Percentiles rank a stretch among this genome's conserved stretches.
phyloP scores from a whole-genome alignment of 2,329 filamentous ascomycete species.

The Ophiobolus disseminans region DNA sequence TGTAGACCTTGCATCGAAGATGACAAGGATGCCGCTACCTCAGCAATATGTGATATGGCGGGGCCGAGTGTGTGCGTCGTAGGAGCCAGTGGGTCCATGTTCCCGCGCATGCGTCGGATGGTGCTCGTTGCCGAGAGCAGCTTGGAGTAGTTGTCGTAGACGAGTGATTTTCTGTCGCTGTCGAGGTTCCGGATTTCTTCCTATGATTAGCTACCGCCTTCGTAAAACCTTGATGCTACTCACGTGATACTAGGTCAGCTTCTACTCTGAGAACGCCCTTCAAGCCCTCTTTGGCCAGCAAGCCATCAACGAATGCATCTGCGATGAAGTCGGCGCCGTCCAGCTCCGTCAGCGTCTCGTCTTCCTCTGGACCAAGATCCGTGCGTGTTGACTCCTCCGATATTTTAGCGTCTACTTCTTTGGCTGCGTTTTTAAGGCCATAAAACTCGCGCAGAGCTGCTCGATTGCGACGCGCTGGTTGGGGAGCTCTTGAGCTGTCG shows the following conservation, averaged over 20 bases:
- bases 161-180: slow-evolving; percentile 93
- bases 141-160: slow-evolving; percentile 99
- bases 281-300: slow-evolving; percentile 69
- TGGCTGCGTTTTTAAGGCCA: slow-evolving; percentile 69
- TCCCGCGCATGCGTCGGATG: slow-evolving; percentile 84
- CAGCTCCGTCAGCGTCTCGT: slow-evolving; percentile 70
- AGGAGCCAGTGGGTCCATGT: slow-evolving; percentile 80
- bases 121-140: slow-evolving; percentile 96
- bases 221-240: slow-evolving; percentile 9
- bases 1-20: slow-evolving; percentile 43
- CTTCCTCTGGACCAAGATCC: slow-evolving; percentile 53
- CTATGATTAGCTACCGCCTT: neutral
- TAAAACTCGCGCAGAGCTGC: slow-evolving; percentile 94
- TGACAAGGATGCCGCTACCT: slow-evolving; percentile 58
- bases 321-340: slow-evolving; percentile 77
- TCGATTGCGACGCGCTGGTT: slow-evolving; percentile 72
- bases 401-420: slow-evolving; percentile 39
- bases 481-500: slow-evolving; percentile 48
- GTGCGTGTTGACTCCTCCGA: slow-evolving; percentile 40
- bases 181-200: slow-evolving; percentile 85
- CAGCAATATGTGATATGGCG: slow-evolving; percentile 77
- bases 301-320: slow-evolving; percentile 68
- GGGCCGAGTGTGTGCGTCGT: slow-evolving; percentile 75
- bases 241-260: slow-evolving; percentile 67
- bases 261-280: slow-evolving; percentile 75